Evolutionary conservation across 768 basidiomycete species (phyloP), one percentile per base, ranked within the genome.

Genomic region (Lyophyllum shimeji): DNA sequence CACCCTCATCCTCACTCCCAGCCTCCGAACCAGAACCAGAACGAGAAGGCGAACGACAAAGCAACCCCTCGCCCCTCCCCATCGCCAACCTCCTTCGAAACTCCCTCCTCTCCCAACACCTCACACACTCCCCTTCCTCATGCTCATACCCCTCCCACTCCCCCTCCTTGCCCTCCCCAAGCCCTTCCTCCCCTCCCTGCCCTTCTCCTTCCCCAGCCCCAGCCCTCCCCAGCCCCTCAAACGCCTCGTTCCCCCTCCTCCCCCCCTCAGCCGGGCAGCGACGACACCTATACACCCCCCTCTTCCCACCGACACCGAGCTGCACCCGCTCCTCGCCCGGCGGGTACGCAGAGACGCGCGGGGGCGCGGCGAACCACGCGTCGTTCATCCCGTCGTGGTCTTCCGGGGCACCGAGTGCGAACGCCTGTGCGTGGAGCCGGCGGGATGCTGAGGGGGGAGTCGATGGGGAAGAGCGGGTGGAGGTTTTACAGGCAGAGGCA

Each of bases 351-450:
- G 9, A 23, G n/a, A 15, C 13, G 25, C 21, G 2, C 17, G 12
- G 21, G 39, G 7, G 3, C 34, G 24, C 55, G 52, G 27, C 20
- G 20, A 60, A 56, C 59, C 59, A 60, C 17, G 47, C 59, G 25
- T 60, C 56, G 23, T 53, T 56, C 55, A 60, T 60, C 17, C 55
- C 59, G 7, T 60, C 46, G 37, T 53, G 44, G 2, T 42, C 39
- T 23, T 43, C 50, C 6, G 24, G 12, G 6, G 18, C 12, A 12
- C 45, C 55, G 24, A 50, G 37, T 2, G 24, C 57, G n/a, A 56
- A 29, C 11, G 54, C n/a, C n/a, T n/a, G n/a, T n/a, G 55, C 5
- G n/a, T 15, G 11, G 39, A 7, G 9, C 3, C 39, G 29, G 29
- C 29, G 29, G 29, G n/a, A n/a, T n/a, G n/a, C n/a, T n/a, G n/a